Conservation (phyloP, 768 basidiomycete genomes). For the Auriscalpium microsporum region DNA sequence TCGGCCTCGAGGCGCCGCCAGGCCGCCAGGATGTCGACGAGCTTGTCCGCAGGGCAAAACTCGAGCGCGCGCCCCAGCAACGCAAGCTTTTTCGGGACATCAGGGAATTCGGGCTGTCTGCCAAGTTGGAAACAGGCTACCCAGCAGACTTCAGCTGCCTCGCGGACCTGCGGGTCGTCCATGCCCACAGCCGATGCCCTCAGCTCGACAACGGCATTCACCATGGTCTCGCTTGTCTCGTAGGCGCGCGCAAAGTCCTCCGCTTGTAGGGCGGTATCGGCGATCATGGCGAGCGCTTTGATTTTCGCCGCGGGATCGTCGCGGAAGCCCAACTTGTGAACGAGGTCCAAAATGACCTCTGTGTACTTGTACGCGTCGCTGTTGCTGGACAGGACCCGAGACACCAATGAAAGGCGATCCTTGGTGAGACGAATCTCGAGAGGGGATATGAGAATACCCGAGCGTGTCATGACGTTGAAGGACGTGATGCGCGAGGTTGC, state of each 20-base stretch:
- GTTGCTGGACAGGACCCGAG: constrained; percentile 77
- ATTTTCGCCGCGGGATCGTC: constrained; percentile 69
- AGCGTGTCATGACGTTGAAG: constrained; percentile 72
- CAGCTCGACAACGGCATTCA: constrained; percentile 48
- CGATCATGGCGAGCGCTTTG: constrained; percentile 83
- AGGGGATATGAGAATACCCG: constrained; percentile 74
- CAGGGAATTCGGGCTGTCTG: constrained; percentile 66
- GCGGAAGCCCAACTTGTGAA: constrained; percentile 77
- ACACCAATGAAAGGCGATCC: constrained; percentile 81
- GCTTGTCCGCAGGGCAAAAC: constrained; percentile 74
- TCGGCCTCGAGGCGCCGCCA: constrained; percentile 74
- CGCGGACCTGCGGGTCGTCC: constrained; percentile 37
- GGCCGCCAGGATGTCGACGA: constrained; percentile 65
- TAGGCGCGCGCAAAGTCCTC: constrained; percentile 75
- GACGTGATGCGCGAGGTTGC: constrained; percentile 94
- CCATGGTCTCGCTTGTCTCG: constrained; percentile 65
- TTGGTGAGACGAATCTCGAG: constrained; percentile 90
- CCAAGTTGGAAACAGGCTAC: constrained; percentile 84
- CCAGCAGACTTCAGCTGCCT: constrained; percentile 83
- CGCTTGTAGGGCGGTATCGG: constrained; percentile 74
- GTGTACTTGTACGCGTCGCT: constrained; percentile 86
- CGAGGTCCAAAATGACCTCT: constrained; percentile 85
- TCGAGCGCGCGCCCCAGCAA: constrained; percentile 78
- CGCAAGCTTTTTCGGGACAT: constrained; percentile 55
- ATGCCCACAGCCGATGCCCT: constrained; percentile 23